These are phyloP conservation scores for Phoenix roebelenii DNA, from an alignment of 176 grass and related monocot genomes.

Conservation along the genomic window DNA sequence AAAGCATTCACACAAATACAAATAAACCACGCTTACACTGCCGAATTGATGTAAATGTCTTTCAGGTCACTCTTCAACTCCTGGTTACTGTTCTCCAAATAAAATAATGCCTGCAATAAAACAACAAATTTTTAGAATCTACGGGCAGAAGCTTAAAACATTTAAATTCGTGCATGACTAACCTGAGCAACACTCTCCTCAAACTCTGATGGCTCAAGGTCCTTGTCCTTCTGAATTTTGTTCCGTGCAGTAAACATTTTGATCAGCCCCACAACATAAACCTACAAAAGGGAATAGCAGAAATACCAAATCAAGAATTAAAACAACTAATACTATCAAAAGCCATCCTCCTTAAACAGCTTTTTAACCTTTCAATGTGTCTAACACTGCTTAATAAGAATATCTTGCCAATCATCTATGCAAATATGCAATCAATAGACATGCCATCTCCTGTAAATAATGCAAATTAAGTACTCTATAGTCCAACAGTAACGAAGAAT, in stretches of 20 bases:
- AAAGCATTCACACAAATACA: not conserved
- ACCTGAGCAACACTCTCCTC: conserved; percentile 96
- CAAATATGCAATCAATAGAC: too few relatives aligned
- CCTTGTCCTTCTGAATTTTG: conserved; percentile 99
- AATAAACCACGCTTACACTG: conserved; percentile 25
- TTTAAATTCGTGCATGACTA: not conserved
- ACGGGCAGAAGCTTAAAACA: not conserved
- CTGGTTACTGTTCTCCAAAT: conserved; percentile 81
- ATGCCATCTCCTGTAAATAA: too few relatives aligned
- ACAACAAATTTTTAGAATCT: conserved; percentile 3
- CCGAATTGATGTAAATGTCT: conserved; percentile 83
- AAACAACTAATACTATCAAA: too few relatives aligned
- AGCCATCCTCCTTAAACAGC: too few relatives aligned
- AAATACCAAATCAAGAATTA: too few relatives aligned
- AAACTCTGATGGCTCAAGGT: conserved; percentile 71
- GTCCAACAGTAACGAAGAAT: too few relatives aligned
- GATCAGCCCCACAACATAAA: too few relatives aligned
- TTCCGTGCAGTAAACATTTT: conserved; percentile 90
- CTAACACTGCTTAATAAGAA: too few relatives aligned
- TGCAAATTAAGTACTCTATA: too few relatives aligned
- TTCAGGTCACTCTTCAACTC: conserved; percentile 93
- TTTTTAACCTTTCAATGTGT: too few relatives aligned
- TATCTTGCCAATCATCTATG: too few relatives aligned
- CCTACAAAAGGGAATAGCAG: too few relatives aligned
- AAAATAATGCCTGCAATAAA: conserved; percentile 61